Percentiles rank a stretch among this genome's conserved stretches.
Evolutionary conservation across 2,329 filamentous ascomycete species (phyloP).

Genomic region (Trichoderma arundinaceum): DNA sequence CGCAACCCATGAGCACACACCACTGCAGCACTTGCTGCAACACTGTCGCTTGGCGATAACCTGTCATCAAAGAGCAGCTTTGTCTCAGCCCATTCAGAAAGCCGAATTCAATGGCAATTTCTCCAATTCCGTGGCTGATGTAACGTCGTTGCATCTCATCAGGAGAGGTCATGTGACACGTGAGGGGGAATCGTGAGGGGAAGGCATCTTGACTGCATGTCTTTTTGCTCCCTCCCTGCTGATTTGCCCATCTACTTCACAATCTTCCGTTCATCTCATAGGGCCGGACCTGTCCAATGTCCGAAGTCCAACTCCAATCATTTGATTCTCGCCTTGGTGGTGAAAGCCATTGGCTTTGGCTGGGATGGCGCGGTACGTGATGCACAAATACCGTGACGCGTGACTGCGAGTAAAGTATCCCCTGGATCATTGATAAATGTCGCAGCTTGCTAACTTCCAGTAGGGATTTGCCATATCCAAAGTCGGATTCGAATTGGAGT

Average conservation of each 20-base stretch:
- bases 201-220: slow-evolving; percentile 26
- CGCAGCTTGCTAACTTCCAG: neutral
- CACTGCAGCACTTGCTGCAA: slow-evolving; percentile 7
- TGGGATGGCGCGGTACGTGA: neutral
- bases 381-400: neutral
- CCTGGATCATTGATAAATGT: neutral
- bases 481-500: neutral
- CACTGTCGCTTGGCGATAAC: neutral
- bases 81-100: neutral
- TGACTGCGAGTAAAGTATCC: neutral
- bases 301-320: neutral
- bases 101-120: neutral
- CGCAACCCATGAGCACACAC: slow-evolving; percentile 1
- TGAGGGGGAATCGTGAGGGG: slow-evolving; percentile 31
- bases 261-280: neutral
- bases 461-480: neutral
- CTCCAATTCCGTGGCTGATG: slow-evolving; percentile 8
- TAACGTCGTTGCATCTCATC: slow-evolving; percentile 20
- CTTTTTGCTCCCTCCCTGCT: neutral
- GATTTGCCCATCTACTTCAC: neutral
- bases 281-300: neutral
- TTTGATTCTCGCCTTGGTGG: neutral
- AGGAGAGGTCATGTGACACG: slow-evolving; percentile 31
- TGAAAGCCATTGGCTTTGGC: neutral
- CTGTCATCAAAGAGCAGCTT: neutral